Evolutionary conservation across 805 yeast genomes (phyloP).

Genomic region (Ogataea sp.): DNA sequence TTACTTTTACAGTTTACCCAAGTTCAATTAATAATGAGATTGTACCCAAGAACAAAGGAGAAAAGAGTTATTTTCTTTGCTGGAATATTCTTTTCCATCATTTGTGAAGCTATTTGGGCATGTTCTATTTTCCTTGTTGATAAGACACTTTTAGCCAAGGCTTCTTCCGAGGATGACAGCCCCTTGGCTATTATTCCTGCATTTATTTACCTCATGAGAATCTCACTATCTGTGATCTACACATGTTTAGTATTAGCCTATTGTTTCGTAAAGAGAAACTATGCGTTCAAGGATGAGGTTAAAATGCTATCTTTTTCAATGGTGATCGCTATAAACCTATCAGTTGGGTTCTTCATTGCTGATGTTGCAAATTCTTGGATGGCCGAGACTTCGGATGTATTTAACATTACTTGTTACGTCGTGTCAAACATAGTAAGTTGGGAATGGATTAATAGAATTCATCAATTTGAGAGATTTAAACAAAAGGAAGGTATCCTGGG

Average conservation of each 20-base stretch:
- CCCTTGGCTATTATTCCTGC: conserved; percentile 58
- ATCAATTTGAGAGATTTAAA: conserved; percentile 43
- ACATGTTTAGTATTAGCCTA: conserved; percentile 55
- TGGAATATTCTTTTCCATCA: conserved; percentile 45
- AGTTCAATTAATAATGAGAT: conserved; percentile 61
- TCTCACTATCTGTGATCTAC: conserved; percentile 62
- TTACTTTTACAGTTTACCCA: conserved; percentile 56
- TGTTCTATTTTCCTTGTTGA: conserved; percentile 40
- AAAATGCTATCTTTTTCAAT: conserved; percentile 51
- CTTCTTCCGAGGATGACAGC: conserved; percentile 26
- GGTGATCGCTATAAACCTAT: conserved; percentile 45
- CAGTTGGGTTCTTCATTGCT: conserved; percentile 65
- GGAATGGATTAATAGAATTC: conserved; percentile 77
- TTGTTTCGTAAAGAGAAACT: conserved; percentile 41
- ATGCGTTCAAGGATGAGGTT: conserved; percentile 40
- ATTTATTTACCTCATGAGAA: conserved; percentile 64
- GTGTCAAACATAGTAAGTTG: conserved; percentile 68
- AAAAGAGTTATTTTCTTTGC: conserved; percentile 51
- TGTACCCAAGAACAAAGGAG: conserved; percentile 62
- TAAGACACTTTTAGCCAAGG: conserved; percentile 17
- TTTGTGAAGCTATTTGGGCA: conserved; percentile 65
- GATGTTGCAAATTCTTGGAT: conserved; percentile 74
- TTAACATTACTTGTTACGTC: conserved; percentile 64
- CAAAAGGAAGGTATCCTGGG: conserved; percentile 73
- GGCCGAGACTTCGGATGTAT: conserved; percentile 64